Conservation (phyloP, 1,284 basidiomycete genomes). For the Ceratobasidium sp. region DNA sequence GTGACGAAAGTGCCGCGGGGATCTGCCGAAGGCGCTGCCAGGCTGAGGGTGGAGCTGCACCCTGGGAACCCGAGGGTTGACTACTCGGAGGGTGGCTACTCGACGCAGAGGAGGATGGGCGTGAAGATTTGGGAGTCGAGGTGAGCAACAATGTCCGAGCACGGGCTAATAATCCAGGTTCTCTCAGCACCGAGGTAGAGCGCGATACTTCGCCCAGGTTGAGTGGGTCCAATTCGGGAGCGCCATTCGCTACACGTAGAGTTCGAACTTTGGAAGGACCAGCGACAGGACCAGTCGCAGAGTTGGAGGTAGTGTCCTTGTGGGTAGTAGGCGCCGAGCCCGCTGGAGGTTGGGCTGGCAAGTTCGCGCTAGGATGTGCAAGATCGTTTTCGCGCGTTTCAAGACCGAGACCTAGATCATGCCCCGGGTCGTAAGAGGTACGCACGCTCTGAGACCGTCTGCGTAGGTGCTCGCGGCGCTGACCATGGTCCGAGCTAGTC, state of each 20-base stretch:
- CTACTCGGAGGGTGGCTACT: background rate
- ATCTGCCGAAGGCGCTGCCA: conserved; percentile 35
- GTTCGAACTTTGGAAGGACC: background rate
- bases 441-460: conserved; percentile 34
- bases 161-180: conserved; percentile 32
- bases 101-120: background rate
- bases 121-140: conserved; percentile 1
- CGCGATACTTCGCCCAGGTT: background rate
- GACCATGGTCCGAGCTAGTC: conserved; percentile 3
- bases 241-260: background rate
- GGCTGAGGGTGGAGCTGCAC: conserved; percentile 23
- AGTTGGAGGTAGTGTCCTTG: background rate
- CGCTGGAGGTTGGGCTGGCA: background rate
- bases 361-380: background rate
- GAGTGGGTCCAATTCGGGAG: background rate
- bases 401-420: background rate
- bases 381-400: background rate
- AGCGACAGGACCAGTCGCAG: background rate
- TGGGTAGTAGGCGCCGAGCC: conserved; percentile 5
- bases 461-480: conserved; percentile 6
- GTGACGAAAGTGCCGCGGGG: background rate
- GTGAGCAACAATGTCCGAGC: conserved; percentile 20
- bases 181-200: background rate
- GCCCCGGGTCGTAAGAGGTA: conserved; percentile 19
- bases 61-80: no score